Base-by-base conservation (phyloP, 2,329 filamentous ascomycete genomes). In the Colletotrichum lentis region DNA sequence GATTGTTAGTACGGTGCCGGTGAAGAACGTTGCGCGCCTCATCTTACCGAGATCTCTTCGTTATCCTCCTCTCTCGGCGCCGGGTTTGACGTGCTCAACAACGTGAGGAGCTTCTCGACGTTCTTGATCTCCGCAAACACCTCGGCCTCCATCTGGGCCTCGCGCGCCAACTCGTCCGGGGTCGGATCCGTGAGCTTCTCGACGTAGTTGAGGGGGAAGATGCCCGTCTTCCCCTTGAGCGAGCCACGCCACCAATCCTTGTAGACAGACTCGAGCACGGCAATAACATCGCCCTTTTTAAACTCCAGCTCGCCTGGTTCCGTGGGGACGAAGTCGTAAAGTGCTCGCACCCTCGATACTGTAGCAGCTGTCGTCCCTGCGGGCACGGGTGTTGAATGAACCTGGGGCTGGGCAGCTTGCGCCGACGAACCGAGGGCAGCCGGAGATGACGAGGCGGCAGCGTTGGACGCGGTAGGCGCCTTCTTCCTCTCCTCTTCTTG, bases 181-280 rank as follows among this genome's bases (percentile, higher is more conserved):
- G 96, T 98, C 5, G 96, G 96, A 76, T 99, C 96, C 63, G 94
- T 90, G 71, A 99, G 84, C 80, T 99, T 99, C 82, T 99, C 96
- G 18, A 99, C 96, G 76, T 99, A 99, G 81, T 99, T 99, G 72
- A 99, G 86, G 7, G 96, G 96, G 80, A 99, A 99, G 72, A 99
- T 99, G 73, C 96, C 96, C 7, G 94, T 97, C 79, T 97, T 93
- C 22, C 96, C 96, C 76, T 94, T 90, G 67, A 99, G 83, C 49
- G 94, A 97, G 1, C 96, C 96, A 74, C 97, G 95, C 96, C 96
- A 99, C 96, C 96, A 99, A 79, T 99, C 96, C 80, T 98, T 99
- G 82, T 96, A 99, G 1, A 98, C 96, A 1, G 94, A 97, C 80
- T 98, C 96, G 47, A 99, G 85, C 18, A 99, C 96, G 1, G 96